A percentile compares a stretch with the other conserved stretches of the same genome.
Conservation (phyloP, 345 rosid genomes). For the Sapria himalayana region DNA sequence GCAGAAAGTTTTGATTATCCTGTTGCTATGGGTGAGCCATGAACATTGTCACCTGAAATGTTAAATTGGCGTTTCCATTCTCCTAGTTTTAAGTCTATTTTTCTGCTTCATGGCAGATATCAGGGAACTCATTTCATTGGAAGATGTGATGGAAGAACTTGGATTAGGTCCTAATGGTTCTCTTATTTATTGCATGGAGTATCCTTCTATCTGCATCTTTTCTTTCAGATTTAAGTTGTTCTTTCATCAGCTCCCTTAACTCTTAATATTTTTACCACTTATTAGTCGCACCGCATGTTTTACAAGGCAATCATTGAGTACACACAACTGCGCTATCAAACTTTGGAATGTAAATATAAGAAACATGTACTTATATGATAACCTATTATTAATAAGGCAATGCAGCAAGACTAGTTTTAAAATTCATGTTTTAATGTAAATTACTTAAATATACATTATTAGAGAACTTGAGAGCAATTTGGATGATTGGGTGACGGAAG, state of each 20-base stretch:
- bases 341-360: too few species aligned
- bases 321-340: too few species aligned
- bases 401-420: too few species aligned
- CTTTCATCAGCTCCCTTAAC: background rate
- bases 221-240: background rate
- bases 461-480: conserved; percentile 65
- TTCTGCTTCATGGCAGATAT: conserved; percentile 33
- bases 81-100: background rate
- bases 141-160: conserved; percentile 84
- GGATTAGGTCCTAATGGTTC: conserved; percentile 87
- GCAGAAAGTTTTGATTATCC: conserved; percentile 84
- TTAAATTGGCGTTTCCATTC: too few species aligned
- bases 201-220: conserved; percentile 23
- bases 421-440: conserved; percentile 2
- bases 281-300: too few species aligned
- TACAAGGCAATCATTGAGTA: too few species aligned
- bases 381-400: too few species aligned
- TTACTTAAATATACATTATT: conserved; percentile 24
- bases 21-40: conserved; percentile 53
- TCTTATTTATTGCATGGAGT: conserved; percentile 91
- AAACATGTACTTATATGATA: too few species aligned
- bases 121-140: conserved; percentile 69
- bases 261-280: background rate
- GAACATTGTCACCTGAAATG: background rate
- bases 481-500: conserved; percentile 76